phyloP scores from a whole-genome alignment of 139 green algal species.

The Desmodesmus armatus region DNA sequence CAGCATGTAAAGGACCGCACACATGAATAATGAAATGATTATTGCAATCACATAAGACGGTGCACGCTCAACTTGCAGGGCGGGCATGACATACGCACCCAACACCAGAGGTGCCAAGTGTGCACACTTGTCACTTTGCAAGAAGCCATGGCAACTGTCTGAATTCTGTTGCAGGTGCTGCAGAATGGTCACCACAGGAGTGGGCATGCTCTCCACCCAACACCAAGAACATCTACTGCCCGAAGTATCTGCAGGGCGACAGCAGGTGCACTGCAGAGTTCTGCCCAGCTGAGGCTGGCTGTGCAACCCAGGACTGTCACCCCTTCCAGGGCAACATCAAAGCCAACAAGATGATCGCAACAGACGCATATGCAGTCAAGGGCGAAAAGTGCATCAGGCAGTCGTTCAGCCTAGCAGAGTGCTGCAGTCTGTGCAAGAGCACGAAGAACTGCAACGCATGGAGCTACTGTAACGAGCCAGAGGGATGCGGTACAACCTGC shows the following conservation, averaged over 20 bases:
- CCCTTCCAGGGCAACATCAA: slow-evolving; percentile 13
- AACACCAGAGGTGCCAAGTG: background rate
- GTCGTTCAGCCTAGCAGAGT: background rate
- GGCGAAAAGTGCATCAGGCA: background rate
- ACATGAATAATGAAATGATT: background rate
- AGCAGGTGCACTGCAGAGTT: background rate
- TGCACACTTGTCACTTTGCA: background rate
- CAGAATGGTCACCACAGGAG: background rate
- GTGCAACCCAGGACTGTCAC: background rate
- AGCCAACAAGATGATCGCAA: background rate
- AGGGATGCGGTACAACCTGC: background rate
- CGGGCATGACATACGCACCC: background rate
- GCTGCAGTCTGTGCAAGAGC: background rate
- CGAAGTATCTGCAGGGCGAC: background rate
- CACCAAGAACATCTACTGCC: background rate
- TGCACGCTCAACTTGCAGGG: background rate
- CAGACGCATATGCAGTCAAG: slow-evolving; percentile 7
- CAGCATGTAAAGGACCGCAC: too few species aligned
- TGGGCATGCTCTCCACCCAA: slow-evolving; percentile 5
- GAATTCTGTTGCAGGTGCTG: background rate
- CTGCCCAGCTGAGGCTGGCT: background rate
- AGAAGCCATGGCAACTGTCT: background rate
- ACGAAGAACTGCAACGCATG: slow-evolving; percentile 9
- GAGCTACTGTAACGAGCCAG: background rate
- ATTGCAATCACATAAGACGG: background rate